phyloP scores from a whole-genome alignment of 768 basidiomycete genomes.

The Leucosporidium yakuticum region DNA sequence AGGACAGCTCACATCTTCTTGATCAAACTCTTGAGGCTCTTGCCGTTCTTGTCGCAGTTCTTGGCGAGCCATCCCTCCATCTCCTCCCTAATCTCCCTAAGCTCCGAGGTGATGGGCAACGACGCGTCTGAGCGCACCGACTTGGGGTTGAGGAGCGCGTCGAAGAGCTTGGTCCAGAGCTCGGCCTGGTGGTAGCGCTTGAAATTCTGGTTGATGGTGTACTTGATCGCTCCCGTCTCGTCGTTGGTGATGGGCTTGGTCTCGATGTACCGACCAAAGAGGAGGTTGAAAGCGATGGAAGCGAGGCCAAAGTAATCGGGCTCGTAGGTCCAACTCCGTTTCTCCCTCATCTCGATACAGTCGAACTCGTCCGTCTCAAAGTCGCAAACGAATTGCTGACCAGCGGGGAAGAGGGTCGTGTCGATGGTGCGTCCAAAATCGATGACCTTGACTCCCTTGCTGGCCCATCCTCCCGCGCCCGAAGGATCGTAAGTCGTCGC shows the following conservation, averaged over 20 bases:
- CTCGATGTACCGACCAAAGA: slow-evolving; percentile 94
- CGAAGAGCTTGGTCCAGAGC: slow-evolving; percentile 77
- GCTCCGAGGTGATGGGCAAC: slow-evolving; percentile 67
- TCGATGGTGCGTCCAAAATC: slow-evolving; percentile 98
- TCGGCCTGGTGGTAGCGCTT: slow-evolving; percentile 94
- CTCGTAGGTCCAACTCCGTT: slow-evolving; percentile 84
- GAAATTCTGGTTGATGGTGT: slow-evolving; percentile 68
- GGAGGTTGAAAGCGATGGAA: slow-evolving; percentile 87
- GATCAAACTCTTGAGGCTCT: slow-evolving; percentile 44
- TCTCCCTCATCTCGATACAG: slow-evolving; percentile 82
- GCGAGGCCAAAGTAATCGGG: slow-evolving; percentile 96
- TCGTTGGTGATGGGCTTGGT: slow-evolving; percentile 49
- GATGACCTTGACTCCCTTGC: slow-evolving; percentile 85
- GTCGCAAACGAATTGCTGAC: slow-evolving; percentile 75
- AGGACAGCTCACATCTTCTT: slow-evolving; percentile 42
- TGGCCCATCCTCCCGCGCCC: slow-evolving; percentile 76
- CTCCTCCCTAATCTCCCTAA: slow-evolving; percentile 60
- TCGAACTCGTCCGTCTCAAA: slow-evolving; percentile 86
- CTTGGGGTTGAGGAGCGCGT: slow-evolving; percentile 75
- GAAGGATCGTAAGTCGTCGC: slow-evolving; percentile 65
- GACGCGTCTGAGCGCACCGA: slow-evolving; percentile 54
- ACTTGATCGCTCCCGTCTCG: slow-evolving; percentile 41
- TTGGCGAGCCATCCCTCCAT: slow-evolving; percentile 83
- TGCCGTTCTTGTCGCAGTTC: slow-evolving; percentile 68
- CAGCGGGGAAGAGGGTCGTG: slow-evolving; percentile 66